A percentile compares a stretch with the other conserved stretches of the same genome.
Conservation (phyloP, 2,329 filamentous ascomycete species). For the Aspergillus fijiensis region DNA sequence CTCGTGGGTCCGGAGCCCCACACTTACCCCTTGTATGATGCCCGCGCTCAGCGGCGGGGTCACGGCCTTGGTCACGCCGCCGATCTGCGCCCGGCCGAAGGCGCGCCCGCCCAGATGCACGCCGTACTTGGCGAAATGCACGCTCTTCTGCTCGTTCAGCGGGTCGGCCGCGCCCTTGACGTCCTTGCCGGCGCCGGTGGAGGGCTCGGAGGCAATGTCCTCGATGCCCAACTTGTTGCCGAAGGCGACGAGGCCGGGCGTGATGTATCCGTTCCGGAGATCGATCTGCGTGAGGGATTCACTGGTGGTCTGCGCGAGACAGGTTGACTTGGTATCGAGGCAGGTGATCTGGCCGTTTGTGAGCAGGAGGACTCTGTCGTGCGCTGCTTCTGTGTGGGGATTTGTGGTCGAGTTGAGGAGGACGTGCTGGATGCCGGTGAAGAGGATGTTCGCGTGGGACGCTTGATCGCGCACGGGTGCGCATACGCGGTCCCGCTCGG, state of each 20-base stretch:
- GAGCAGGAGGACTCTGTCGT: neutral
- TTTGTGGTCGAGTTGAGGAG: too few relatives aligned
- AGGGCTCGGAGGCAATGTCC: constrained; percentile 59
- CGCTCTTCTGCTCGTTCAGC: constrained; percentile 14
- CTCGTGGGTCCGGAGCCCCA: constrained; percentile 47
- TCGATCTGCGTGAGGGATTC: neutral
- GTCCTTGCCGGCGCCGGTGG: constrained; percentile 46
- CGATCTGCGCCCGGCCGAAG: constrained; percentile 52
- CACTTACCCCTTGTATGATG: constrained; percentile 58
- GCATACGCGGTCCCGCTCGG: too few relatives aligned
- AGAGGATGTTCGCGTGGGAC: too few relatives aligned
- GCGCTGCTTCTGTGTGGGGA: too few relatives aligned
- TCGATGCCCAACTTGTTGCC: constrained; percentile 42
- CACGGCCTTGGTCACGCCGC: constrained; percentile 60
- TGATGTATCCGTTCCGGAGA: constrained; percentile 2
- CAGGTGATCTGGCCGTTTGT: neutral
- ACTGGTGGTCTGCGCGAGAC: neutral
- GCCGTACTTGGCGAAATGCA: constrained; percentile 47
- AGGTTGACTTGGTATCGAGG: neutral
- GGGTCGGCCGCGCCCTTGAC: constrained; percentile 53
- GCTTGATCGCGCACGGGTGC: too few relatives aligned
- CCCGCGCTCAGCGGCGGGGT: constrained; percentile 53
- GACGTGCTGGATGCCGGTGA: too few relatives aligned
- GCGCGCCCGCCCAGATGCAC: constrained; percentile 54
- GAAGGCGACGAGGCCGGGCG: constrained; percentile 4